Conservation (phyloP, 2,329 filamentous ascomycete genomes). For the Colletotrichum neosansevieriae region DNA sequence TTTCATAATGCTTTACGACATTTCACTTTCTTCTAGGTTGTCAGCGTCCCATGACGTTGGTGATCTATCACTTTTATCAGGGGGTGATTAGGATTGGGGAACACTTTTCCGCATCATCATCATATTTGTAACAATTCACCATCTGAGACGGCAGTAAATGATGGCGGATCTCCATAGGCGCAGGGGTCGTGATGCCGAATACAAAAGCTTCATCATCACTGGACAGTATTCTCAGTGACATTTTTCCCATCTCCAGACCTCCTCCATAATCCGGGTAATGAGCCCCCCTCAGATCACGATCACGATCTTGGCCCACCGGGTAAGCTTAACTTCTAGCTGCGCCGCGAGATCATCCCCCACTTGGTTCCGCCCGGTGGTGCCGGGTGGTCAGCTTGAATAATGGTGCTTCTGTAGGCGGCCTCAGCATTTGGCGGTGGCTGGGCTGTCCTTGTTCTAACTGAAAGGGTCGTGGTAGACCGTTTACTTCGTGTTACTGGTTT, state of each 20-base stretch:
- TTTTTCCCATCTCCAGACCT: too few species aligned
- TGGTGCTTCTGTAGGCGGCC: neutral
- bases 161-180: neutral
- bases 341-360: slow-evolving; percentile 4
- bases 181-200: neutral
- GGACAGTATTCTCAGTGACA: too few species aligned
- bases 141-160: slow-evolving; percentile 3
- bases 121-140: slow-evolving; percentile 9
- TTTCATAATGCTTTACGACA: slow-evolving; percentile 18
- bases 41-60: neutral
- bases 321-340: slow-evolving; percentile 39
- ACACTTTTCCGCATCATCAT: neutral
- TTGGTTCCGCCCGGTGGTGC: slow-evolving; percentile 32
- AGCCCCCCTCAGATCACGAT: neutral
- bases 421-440: slow-evolving; percentile 13
- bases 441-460: slow-evolving; percentile 16
- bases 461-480: slow-evolving; percentile 4
- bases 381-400: neutral
- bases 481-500: neutral
- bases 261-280: too few species aligned
- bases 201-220: neutral
- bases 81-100: slow-evolving; percentile 25
- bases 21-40: neutral
- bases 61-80: slow-evolving; percentile 1
- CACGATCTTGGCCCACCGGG: slow-evolving; percentile 29